These are phyloP conservation scores for Plasmodium ovale DNA, from an alignment of 169 alveolate genomes.

Conservation along the genomic window DNA sequence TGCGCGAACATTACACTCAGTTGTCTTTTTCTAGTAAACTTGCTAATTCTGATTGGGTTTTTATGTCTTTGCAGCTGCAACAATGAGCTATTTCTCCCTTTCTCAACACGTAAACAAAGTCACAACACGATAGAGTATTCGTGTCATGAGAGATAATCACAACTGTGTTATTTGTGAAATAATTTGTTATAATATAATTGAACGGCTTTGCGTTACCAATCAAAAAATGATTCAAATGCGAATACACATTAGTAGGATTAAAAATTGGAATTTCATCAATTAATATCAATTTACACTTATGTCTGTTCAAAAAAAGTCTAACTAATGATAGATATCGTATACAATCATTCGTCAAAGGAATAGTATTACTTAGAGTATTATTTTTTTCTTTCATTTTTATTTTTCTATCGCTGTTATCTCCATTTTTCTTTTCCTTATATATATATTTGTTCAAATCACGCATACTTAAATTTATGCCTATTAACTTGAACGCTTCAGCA, in stretches of 20 bases:
- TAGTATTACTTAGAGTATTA: slow-evolving; percentile 20
- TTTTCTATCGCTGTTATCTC: slow-evolving; percentile 8
- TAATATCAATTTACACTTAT: slow-evolving; percentile 81
- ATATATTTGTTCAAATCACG: slow-evolving; percentile 50
- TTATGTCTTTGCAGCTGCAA: slow-evolving; percentile 35
- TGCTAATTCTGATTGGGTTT: slow-evolving; percentile 54
- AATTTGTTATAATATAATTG: slow-evolving; percentile 71
- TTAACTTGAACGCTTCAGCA: slow-evolving; percentile 51
- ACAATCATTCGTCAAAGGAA: slow-evolving; percentile 75
- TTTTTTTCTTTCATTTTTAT: slow-evolving; percentile 2
- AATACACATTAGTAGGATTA: slow-evolving; percentile 10
- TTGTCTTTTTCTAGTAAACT: slow-evolving; percentile 19
- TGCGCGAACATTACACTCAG: no score
- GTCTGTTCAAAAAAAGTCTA: slow-evolving; percentile 81
- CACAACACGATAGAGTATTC: slow-evolving; percentile 77
- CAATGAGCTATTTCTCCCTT: slow-evolving; percentile 72
- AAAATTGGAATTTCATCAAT: slow-evolving; percentile 89
- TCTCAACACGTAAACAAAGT: slow-evolving; percentile 78
- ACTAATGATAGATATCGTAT: slow-evolving; percentile 85
- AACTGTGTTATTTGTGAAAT: slow-evolving; percentile 79
- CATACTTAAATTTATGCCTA: slow-evolving; percentile 36
- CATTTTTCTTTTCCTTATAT: slow-evolving; percentile 9
- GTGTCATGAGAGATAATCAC: slow-evolving; percentile 80
- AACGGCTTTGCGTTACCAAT: slow-evolving; percentile 35
- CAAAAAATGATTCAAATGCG: slow-evolving; percentile 9